Base-by-base conservation (phyloP, 768 basidiomycete genomes). In the Roridomyces roridus region DNA sequence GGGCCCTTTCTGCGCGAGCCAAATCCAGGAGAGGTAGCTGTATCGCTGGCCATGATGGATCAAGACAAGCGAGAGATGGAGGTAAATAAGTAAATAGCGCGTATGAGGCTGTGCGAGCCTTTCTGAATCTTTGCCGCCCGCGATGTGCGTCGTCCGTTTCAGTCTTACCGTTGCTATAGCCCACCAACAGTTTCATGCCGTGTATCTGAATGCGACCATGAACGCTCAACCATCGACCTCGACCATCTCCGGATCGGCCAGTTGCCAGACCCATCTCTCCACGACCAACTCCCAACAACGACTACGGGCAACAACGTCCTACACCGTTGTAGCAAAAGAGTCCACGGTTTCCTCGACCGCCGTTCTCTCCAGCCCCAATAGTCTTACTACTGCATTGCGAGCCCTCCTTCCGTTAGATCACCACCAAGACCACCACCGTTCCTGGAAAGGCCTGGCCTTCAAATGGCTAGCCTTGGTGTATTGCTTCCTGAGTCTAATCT, bases 1-100 rank as follows among this genome's bases (percentile, higher is more conserved):
- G 79, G 79, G 23, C 80, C 84, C 68, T 83, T 91, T 65, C 87
- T 85, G 61, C 86, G 83, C 12, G 72, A 64, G 15, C 72, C 72
- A 51, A 80, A 72, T 39, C 78, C 74, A 25, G 80, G 81, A 12
- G 81, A 79, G 17, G 74, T 73, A 15, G 69, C 50, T 5, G 29
- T 26, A 15, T 40, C 40, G 14, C 46, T 20, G 37, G 52, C 46
- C 56, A 50, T 53, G 31, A 36, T 23, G 21, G 25, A 17, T 26
- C 18, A 36, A 26, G 51, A 20, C 6, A 21, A 36, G n/a, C n/a
- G n/a, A n/a, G n/a, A 28, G 8, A 25, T 10, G 31, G 45, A 21
- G 17, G 18, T 57, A 37, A 9, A 11, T 4, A 34, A 34, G 31
- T 8, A 34, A 34, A 15, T 34, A 15, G 31, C 31, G n/a, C n/a